Base-by-base conservation (phyloP, 2,329 filamentous ascomycete species). In the Calonectria leucothoes region DNA sequence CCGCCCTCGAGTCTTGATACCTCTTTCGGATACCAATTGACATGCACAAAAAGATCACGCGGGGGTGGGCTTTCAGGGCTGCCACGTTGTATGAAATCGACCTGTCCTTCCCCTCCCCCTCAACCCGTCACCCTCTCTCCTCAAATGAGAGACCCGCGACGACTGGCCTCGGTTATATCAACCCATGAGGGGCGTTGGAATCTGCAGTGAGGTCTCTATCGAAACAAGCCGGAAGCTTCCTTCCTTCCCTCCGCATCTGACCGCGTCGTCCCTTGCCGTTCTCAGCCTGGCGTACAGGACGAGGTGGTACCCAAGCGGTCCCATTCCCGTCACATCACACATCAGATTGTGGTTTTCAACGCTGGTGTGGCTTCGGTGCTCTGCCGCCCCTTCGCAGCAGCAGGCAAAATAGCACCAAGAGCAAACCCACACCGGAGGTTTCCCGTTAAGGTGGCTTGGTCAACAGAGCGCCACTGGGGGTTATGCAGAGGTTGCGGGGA, bases 1-100 rank as follows among this genome's bases (percentile, higher is more conserved):
- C 49, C 61, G 57, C 59, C 25, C 66, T 78, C 75, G 78, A 78
- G 33, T 79, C 70, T 79, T 78, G 74, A 77, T 72, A 69, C 78
- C 70, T 11, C 39, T 77, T 79, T 71, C 12, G 76, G 71, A 33
- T 12, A 73, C 33, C n/a, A 25, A 57, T 63, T 31, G 17, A 61
- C 63, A 61, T 69, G n/a, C 29, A 33, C 37, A 15, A 11, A 25
- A 59, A 23, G 52, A 71, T 74, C 68, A 73, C 69, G 71, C 52
- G 71, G 55, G 31, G 20, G 64, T 27, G 37, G 52, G 23, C 51
- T 59, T 33, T 52, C 68, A 70, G 67, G 59, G 64, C 55, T 63
- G 61, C 63, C 71, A 70, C 67, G 49, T 65, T 70, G 33, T 31
- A 17, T 29, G 37, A 48, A 66, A 72, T 72, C 57, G 70, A 72